Conservation (phyloP, 2,329 filamentous ascomycete species). For the Onygenales sp. region DNA sequence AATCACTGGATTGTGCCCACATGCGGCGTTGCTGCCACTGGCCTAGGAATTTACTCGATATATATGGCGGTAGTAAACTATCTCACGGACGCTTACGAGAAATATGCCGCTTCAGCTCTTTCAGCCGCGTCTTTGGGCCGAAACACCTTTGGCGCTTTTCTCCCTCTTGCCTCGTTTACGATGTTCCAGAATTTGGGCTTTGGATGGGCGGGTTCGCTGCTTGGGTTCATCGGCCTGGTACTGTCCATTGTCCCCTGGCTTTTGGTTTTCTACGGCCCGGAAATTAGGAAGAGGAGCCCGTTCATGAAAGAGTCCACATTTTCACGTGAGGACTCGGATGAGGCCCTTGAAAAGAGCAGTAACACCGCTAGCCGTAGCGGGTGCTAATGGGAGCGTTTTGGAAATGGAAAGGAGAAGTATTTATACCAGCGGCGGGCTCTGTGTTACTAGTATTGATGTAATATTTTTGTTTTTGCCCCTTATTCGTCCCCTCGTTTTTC, state of each 20-base stretch:
- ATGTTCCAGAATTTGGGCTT: constrained; percentile 33
- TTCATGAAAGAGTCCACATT: not conserved
- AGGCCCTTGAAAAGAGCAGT: no score
- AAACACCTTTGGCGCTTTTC: constrained; percentile 37
- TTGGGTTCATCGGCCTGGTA: constrained; percentile 34
- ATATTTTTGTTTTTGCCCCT: no score
- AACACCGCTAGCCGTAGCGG: no score
- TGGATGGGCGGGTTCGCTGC: constrained; percentile 34
- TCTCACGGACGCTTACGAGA: constrained; percentile 38
- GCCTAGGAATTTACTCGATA: constrained; percentile 34
- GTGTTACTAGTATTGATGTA: no score
- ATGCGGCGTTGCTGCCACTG: constrained; percentile 24
- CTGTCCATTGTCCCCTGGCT: constrained; percentile 33
- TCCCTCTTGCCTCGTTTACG: constrained; percentile 34
- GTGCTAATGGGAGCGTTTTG: no score
- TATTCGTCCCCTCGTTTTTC: no score
- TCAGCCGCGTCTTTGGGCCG: constrained; percentile 37
- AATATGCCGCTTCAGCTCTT: constrained; percentile 38
- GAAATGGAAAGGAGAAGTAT: no score
- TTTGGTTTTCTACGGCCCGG: constrained; percentile 31
- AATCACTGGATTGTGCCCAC: constrained; percentile 28
- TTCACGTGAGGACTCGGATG: not conserved
- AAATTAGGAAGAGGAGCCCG: constrained; percentile 28
- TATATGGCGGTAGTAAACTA: constrained; percentile 42
- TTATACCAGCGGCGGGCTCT: no score